A percentile compares a stretch with the other conserved stretches of the same genome.
phyloP scores from a whole-genome alignment of 2,329 filamentous ascomycete genomes.

The Decorospora gaudefroyi region DNA sequence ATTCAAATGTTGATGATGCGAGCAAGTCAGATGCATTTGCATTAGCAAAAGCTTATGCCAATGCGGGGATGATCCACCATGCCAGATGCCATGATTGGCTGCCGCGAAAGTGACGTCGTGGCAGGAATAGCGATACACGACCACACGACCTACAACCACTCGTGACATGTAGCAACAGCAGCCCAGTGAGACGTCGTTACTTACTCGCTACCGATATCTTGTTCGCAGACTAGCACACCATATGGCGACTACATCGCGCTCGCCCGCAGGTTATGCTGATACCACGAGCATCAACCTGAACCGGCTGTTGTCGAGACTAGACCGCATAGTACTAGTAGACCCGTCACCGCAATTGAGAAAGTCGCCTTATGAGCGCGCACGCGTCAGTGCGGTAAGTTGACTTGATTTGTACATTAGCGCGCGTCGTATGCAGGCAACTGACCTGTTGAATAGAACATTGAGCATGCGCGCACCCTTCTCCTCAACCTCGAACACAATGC shows the following conservation, averaged over 20 bases:
- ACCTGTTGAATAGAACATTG: slow-evolving; percentile 62
- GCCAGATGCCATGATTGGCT: slow-evolving; percentile 13
- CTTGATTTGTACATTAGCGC: not conserved
- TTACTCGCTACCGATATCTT: not conserved
- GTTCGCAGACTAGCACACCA: not conserved
- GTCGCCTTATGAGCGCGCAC: slow-evolving; percentile 69
- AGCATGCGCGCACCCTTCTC: slow-evolving; percentile 70
- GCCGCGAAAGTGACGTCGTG: slow-evolving; percentile 17
- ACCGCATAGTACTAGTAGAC: slow-evolving; percentile 66
- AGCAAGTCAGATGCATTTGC: not conserved
- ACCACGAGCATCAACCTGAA: slow-evolving; percentile 57
- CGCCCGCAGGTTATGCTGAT: slow-evolving; percentile 33
- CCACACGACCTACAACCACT: not conserved
- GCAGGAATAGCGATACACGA: too few species aligned
- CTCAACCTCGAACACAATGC: slow-evolving; percentile 72
- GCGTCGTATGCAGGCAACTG: not conserved
- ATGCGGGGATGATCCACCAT: slow-evolving; percentile 15
- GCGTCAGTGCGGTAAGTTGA: slow-evolving; percentile 58
- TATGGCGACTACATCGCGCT: slow-evolving; percentile 30
- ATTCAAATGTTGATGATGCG: not conserved
- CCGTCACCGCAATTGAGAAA: slow-evolving; percentile 62
- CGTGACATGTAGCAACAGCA: too few species aligned
- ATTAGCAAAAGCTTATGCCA: slow-evolving; percentile 15
- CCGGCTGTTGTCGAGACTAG: slow-evolving; percentile 67
- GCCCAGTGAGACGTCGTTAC: not conserved